Percentiles rank a stretch among this genome's conserved stretches.
phyloP scores from a whole-genome alignment of 2,329 filamentous ascomycete species.

The Aspergillus tubingensis region DNA sequence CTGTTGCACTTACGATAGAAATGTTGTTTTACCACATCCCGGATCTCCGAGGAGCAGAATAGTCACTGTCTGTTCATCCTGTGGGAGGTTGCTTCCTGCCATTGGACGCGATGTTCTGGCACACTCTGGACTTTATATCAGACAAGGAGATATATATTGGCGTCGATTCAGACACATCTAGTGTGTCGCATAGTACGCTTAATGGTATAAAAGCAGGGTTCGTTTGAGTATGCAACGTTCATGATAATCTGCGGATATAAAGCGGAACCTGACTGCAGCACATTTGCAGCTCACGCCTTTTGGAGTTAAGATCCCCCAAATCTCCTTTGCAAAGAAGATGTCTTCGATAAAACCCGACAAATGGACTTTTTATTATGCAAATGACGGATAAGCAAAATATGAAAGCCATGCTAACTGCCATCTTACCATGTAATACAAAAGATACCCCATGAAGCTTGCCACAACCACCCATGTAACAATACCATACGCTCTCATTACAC shows the following conservation, averaged over 20 bases:
- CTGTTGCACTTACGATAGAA: constrained; percentile 57
- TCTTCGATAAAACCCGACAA: no score
- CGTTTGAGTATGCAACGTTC: no score
- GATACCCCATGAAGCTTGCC: neutral
- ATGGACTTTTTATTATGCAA: no score
- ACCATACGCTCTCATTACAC: constrained; percentile 14
- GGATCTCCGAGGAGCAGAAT: constrained; percentile 61
- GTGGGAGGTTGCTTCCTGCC: constrained; percentile 5
- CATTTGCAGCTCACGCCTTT: no score
- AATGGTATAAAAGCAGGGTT: neutral
- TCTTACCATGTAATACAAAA: neutral
- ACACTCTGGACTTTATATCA: neutral
- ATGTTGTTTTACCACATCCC: constrained; percentile 64
- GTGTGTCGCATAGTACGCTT: no score
- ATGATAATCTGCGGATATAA: no score
- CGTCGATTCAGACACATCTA: neutral
- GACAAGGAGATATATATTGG: no score
- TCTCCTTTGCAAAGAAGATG: no score
- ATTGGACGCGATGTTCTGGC: constrained; percentile 1
- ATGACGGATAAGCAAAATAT: no score
- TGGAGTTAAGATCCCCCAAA: no score
- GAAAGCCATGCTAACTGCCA: neutral
- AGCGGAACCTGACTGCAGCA: no score
- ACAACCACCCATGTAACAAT: constrained; percentile 2
- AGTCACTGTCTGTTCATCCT: constrained; percentile 28